These are phyloP conservation scores for Cercospora sojina DNA, from an alignment of 2,329 filamentous ascomycete species.

Conservation along the genomic window DNA sequence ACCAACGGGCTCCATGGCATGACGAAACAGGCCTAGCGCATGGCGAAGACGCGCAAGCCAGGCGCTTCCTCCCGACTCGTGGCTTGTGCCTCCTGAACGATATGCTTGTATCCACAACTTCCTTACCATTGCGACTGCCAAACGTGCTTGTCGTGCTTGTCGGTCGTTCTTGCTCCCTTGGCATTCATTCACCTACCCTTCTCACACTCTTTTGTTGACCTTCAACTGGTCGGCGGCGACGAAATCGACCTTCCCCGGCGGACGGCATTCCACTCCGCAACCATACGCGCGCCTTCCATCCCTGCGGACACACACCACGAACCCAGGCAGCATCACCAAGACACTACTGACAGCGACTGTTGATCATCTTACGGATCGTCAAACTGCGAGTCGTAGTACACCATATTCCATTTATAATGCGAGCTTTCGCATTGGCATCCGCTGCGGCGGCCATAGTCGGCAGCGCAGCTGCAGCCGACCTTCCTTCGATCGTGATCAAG, in stretches of 20 bases:
- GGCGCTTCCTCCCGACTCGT: conserved; percentile 7
- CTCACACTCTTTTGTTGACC: conserved; percentile 4
- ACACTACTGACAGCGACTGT: neutral
- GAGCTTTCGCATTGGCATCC: conserved; percentile 49
- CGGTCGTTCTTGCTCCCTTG: conserved; percentile 23
- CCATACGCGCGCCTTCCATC: conserved; percentile 12
- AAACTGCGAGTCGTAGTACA: conserved; percentile 1
- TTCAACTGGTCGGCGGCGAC: neutral
- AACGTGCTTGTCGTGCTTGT: conserved; percentile 24
- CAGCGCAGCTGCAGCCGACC: conserved; percentile 52
- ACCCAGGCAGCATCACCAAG: neutral
- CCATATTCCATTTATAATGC: conserved; percentile 47
- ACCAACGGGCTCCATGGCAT: neutral
- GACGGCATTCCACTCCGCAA: neutral
- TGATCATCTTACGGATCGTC: neutral
- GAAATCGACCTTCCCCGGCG: conserved; percentile 2
- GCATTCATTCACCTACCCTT: conserved; percentile 11
- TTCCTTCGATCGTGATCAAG: conserved; percentile 70
- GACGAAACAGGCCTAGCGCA: conserved; percentile 21
- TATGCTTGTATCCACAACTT: conserved; percentile 16
- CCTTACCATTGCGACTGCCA: conserved; percentile 16
- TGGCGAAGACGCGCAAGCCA: conserved; percentile 24
- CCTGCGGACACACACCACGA: neutral
- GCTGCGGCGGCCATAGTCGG: conserved; percentile 51
- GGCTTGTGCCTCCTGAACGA: conserved; percentile 24